phyloP scores from a whole-genome alignment of 768 basidiomycete species.

The Gelatoporia subvermispora region DNA sequence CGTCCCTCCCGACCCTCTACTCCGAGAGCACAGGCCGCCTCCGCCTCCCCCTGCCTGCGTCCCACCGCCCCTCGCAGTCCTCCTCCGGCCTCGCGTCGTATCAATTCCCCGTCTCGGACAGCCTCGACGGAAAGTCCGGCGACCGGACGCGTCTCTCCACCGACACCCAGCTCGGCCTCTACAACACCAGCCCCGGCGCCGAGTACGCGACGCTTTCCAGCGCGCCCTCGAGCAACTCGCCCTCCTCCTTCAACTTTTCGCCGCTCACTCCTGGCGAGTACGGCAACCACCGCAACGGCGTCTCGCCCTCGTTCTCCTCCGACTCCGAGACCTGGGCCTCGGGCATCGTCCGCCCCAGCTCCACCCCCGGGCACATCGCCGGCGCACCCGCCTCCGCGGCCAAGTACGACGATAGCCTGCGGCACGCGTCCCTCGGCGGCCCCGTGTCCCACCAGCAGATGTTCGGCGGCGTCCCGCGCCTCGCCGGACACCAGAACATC shows the following conservation, averaged over 20 bases:
- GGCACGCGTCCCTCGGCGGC: slow-evolving; percentile 63
- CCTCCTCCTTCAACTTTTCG: slow-evolving; percentile 44
- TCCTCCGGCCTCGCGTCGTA: slow-evolving; percentile 36
- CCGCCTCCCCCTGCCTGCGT: slow-evolving; percentile 57
- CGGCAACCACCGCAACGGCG: slow-evolving; percentile 31
- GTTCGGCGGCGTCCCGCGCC: slow-evolving; percentile 64
- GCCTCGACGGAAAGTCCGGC: slow-evolving; percentile 35
- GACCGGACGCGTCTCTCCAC: slow-evolving; percentile 47
- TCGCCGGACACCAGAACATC: slow-evolving; percentile 66
- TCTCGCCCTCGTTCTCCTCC: slow-evolving; percentile 31
- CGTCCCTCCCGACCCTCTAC: slow-evolving; percentile 58
- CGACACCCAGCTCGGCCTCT: slow-evolving; percentile 40
- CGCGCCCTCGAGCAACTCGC: slow-evolving; percentile 44
- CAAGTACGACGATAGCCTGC: slow-evolving; percentile 68
- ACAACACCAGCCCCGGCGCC: slow-evolving; percentile 40
- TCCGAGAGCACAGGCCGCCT: slow-evolving; percentile 44
- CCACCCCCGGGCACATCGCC: slow-evolving; percentile 52
- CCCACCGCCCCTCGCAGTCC: slow-evolving; percentile 31
- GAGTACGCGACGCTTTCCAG: slow-evolving; percentile 46
- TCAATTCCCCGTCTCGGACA: slow-evolving; percentile 52
- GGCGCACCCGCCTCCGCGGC: slow-evolving; percentile 33
- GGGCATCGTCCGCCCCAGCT: slow-evolving; percentile 63
- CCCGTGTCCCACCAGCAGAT: slow-evolving; percentile 38
- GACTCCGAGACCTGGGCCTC: slow-evolving; percentile 13
- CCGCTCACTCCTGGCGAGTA: slow-evolving; percentile 14